Evolutionary conservation across 192 early-diverging fungal species (phyloP).

Genomic region (Coemansia sp.): DNA sequence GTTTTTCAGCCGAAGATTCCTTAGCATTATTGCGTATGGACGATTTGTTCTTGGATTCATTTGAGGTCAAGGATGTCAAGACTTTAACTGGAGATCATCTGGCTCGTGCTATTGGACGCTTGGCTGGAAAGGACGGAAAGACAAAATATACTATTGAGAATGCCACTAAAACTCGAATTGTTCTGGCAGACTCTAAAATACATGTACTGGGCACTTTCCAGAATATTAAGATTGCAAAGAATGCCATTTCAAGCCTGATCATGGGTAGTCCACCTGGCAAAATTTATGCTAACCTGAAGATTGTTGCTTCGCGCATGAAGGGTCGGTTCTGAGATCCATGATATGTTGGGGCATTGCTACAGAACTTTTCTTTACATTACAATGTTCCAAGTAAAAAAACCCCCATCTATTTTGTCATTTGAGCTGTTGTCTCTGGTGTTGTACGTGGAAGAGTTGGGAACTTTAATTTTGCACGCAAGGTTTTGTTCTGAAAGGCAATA

Average conservation of each 20-base stretch:
- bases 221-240: slow-evolving; percentile 94
- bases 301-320: slow-evolving; percentile 87
- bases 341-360: not conserved
- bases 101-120: slow-evolving; percentile 95
- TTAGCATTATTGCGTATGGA: slow-evolving; percentile 93
- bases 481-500: slow-evolving; percentile 15
- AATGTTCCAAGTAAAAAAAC: not conserved
- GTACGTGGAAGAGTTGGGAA: not conserved
- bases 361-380: not conserved
- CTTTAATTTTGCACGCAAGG: slow-evolving; percentile 15
- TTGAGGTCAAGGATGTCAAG: slow-evolving; percentile 98
- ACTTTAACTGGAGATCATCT: slow-evolving; percentile 93
- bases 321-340: slow-evolving; percentile 75
- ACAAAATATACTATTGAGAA: slow-evolving; percentile 98
- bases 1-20: slow-evolving; percentile 94
- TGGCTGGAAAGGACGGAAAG: slow-evolving; percentile 97
- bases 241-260: slow-evolving; percentile 89
- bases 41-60: slow-evolving; percentile 93
- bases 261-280: slow-evolving; percentile 95
- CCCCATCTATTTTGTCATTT: not conserved
- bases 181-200: slow-evolving; percentile 95
- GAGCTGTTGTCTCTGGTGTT: not conserved
- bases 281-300: slow-evolving; percentile 88
- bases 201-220: slow-evolving; percentile 94
- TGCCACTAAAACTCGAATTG: slow-evolving; percentile 91